Percentiles rank a stretch among this genome's conserved stretches.
phyloP scores from a whole-genome alignment of 164 flowering plant genomes.

The Magnolia sinica region DNA sequence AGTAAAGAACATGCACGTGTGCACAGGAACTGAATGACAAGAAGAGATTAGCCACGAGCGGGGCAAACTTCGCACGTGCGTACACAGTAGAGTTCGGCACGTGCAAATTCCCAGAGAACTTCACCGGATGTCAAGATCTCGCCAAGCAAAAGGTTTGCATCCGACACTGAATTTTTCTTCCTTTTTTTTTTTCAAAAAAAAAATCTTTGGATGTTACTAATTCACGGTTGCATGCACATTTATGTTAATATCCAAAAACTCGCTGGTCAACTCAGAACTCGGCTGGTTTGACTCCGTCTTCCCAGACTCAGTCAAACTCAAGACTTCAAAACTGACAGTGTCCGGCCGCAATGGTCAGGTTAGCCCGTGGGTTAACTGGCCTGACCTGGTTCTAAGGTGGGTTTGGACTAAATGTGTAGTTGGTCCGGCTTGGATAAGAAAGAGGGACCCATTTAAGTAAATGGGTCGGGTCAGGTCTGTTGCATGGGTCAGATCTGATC shows the following conservation, averaged over 20 bases:
- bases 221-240: neutral
- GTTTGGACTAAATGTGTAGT: too few relatives aligned
- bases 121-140: conserved; percentile 99
- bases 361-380: too few relatives aligned
- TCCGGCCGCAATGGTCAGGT: too few relatives aligned
- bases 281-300: neutral
- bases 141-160: conserved; percentile 83
- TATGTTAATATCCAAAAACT: neutral
- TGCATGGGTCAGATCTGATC: too few relatives aligned
- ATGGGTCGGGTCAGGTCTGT: too few relatives aligned
- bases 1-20: neutral
- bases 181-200: neutral
- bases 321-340: neutral
- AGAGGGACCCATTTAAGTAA: too few relatives aligned
- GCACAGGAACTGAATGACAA: conserved; percentile 86
- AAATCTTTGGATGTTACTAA: neutral
- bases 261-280: neutral
- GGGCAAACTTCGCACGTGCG: conserved; percentile 95
- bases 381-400: too few relatives aligned
- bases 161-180: neutral
- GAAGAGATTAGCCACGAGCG: conserved; percentile 96
- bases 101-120: conserved; percentile 98
- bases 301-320: too few relatives aligned
- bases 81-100: conserved; percentile 87
- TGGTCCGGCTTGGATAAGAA: too few relatives aligned